A percentile compares a stretch with the other conserved stretches of the same genome.
Evolutionary conservation across 2,329 filamentous ascomycete genomes (phyloP).

Genomic region (Capronia coronata): DNA sequence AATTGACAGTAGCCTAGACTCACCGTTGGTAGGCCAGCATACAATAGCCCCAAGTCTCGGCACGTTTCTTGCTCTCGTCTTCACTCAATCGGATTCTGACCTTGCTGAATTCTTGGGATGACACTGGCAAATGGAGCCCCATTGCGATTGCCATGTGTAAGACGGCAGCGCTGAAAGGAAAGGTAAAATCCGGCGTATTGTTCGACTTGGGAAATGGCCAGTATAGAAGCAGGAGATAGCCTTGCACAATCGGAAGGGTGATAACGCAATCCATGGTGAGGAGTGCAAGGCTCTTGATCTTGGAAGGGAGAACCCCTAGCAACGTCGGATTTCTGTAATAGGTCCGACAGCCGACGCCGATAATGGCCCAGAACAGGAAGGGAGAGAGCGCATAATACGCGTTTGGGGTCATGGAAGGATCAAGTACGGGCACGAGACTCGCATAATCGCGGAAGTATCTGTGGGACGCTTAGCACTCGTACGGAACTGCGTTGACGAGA

Average conservation of each 20-base stretch:
- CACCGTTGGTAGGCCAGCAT: conserved; percentile 39
- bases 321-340: conserved; percentile 38
- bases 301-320: conserved; percentile 32
- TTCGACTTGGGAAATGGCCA: conserved; percentile 39
- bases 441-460: conserved; percentile 38
- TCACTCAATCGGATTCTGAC: conserved; percentile 32
- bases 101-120: conserved; percentile 39
- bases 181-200: conserved; percentile 33
- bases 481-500: neutral
- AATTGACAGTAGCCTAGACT: neutral
- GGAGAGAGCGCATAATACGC: conserved; percentile 70
- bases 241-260: conserved; percentile 35
- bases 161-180: conserved; percentile 35
- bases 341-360: conserved; percentile 35
- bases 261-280: conserved; percentile 31
- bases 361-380: conserved; percentile 73
- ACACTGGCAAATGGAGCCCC: conserved; percentile 39
- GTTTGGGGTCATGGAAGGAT: conserved; percentile 56
- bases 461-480: neutral
- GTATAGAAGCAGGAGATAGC: conserved; percentile 35
- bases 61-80: conserved; percentile 35
- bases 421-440: conserved; percentile 36
- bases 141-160: conserved; percentile 42
- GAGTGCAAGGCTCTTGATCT: conserved; percentile 36
- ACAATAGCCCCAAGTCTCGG: conserved; percentile 39